Evolutionary conservation across 2,329 filamentous ascomycete genomes (phyloP).

Genomic region (Chalaropsis thielavioides): DNA sequence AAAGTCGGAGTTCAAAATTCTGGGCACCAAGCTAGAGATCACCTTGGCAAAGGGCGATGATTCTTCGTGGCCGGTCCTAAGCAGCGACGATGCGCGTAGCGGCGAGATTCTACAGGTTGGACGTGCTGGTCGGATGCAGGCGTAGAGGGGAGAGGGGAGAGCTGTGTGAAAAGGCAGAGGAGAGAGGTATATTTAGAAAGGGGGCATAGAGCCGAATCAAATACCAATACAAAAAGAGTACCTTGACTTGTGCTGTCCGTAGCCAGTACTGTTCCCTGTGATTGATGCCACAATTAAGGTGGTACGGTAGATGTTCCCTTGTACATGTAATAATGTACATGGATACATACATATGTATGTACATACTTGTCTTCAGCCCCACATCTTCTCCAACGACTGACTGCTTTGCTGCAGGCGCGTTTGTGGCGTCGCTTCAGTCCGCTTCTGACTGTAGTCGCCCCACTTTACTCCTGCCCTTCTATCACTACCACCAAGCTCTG

Average conservation of each 20-base stretch:
- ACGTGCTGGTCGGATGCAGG: conserved; percentile 44
- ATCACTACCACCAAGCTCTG: neutral
- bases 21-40: conserved; percentile 82
- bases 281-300: too few species aligned
- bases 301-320: too few species aligned
- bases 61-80: conserved; percentile 69
- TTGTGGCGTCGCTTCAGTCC: too few species aligned
- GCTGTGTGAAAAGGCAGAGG: neutral
- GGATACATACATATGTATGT: too few species aligned
- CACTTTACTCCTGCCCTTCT: neutral
- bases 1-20: conserved; percentile 62
- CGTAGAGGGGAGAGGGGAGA: neutral
- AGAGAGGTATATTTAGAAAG: neutral
- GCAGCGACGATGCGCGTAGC: conserved; percentile 54
- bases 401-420: too few species aligned
- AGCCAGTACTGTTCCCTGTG: too few species aligned
- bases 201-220: neutral
- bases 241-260: too few species aligned
- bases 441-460: neutral
- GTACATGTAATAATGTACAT: too few species aligned
- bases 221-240: neutral
- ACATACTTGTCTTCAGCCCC: too few species aligned
- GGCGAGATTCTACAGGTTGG: conserved; percentile 83
- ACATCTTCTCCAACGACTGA: too few species aligned
- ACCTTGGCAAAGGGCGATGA: conserved; percentile 58